Base-by-base conservation (phyloP, 2,329 filamentous ascomycete species). In the Neopestalotiopsis sp. region DNA sequence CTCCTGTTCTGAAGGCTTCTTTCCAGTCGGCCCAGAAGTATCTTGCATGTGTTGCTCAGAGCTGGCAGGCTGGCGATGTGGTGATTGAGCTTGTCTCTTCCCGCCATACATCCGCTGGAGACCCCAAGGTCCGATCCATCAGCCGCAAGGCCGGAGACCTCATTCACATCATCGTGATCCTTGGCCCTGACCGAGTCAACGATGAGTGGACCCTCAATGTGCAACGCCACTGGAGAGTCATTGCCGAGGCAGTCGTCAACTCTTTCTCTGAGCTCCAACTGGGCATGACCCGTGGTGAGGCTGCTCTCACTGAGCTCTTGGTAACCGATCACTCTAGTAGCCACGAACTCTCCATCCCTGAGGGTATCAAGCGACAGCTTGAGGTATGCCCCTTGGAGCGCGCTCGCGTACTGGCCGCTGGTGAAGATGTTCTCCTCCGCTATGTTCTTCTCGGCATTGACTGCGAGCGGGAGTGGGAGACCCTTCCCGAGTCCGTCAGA, bases 31-130 rank as follows among this genome's bases (percentile, higher is more conserved):
- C 62, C 30, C 40, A 53, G 17, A n/a, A n/a, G 10, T 30, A 49
- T 7, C 28, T 65, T 9, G 42, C 38, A 13, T 40, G 38, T 17
- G 62, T 40, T 14, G 40, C 40, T 13, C 34, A 49, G 62, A 45
- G 42, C 40, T 65, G 62, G 62, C 13, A 30, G 24, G n/a, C 62
- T n/a, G 62, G 62, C 1, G 42, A 65, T 6, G 20, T 65, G 6
- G 40, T 65, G 4, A 40, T 65, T 30, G 62, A 65, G 62, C 42
- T 65, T 30, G 40, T 45, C n/a, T 65, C 62, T 28, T 65, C 62
- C 17, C 62, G 62, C 12, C 20, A 53, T 20, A 49, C 28, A 20
- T 20, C 42, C 1, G 28, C 17, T 40, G 62, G 40, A n/a, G 62
- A 53, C 14, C 38, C 42, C 62, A 34, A 65, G 20, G 38, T 65